Evolutionary conservation across 2,329 filamentous ascomycete genomes (phyloP), one percentile per base, ranked within the genome.

Genomic region (Hymenoscyphus repandus): DNA sequence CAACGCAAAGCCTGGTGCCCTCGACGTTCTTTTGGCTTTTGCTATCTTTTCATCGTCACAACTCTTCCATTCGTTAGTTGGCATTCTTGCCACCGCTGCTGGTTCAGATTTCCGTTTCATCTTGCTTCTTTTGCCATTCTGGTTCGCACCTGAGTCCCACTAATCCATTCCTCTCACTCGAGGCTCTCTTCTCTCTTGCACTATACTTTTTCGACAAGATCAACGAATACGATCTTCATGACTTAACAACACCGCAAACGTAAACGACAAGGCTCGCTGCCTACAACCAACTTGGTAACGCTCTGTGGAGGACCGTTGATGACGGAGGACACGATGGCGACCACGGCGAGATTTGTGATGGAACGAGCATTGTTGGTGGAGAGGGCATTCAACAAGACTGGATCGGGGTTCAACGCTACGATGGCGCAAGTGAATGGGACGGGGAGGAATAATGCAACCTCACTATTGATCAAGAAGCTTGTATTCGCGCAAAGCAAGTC

Each of bases 401-500:
- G 39, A 1, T 47, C 43, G 11, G 45, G 39, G 1, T 47, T 49
- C 17, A 50, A 45, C 30, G 34, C 17, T 12, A 45, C 47, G 20
- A 31, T 30, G n/a, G 47, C 41, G 10, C 20, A 27, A 51, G 39
- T 45, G 13, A 55, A 53, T 41, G 36, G 44, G 30, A 57, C 47
- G 9, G 43, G 38, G 27, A 45, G 15, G 40, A 45, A 30, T 18
- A 55, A 56, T 52, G 55, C 51, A 17, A 62, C 51, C 6, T 45
- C 45, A 40, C 46, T 37, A 20, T 52, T 64, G 41, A 66, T 67
- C 50, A 33, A 59, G 32, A 59, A 59, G 30, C 53, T 68, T 41
- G 55, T 64, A 6, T 67, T 68, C 54, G 63, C 60, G 36, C 59
- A 66, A 48, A 66, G 63, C 55, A 80, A 75, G 60, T 82, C 79